Conservation (phyloP, 495 filamentous ascomycete species). For the Daldinia childiae region DNA sequence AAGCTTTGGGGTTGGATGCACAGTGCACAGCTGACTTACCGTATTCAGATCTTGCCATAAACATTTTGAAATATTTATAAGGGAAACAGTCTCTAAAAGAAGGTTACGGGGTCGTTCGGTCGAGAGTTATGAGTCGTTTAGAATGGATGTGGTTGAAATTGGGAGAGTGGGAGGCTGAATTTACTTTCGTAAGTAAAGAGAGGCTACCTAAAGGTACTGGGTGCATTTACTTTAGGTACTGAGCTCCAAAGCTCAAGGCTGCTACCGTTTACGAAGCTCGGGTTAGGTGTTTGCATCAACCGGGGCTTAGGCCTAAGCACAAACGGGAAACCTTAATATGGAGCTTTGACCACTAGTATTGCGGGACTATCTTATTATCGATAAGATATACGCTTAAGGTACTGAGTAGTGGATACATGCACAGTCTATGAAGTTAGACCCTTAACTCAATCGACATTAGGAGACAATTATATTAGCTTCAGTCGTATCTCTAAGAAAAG, state of each 20-base stretch:
- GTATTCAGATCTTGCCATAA: constrained; percentile 99
- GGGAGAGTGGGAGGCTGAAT: constrained; percentile 34
- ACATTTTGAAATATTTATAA: constrained; percentile 74
- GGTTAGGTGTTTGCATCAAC: constrained; percentile 24
- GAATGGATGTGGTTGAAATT: constrained; percentile 9
- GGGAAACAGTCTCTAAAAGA: constrained; percentile 2
- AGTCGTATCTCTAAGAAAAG: no score
- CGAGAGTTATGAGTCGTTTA: constrained; percentile 32
- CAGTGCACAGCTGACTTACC: constrained; percentile 61
- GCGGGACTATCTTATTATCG: not conserved
- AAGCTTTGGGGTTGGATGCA: constrained; percentile 19
- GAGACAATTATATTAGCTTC: no score
- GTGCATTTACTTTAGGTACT: not conserved
- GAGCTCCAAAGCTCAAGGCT: constrained; percentile 50
- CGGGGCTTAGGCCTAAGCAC: not conserved
- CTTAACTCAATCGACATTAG: no score
- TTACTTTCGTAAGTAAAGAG: constrained; percentile 17
- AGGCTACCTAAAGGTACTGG: no score
- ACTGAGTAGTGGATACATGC: not conserved
- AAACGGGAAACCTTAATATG: no score
- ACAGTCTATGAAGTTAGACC: not conserved
- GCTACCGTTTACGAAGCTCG: constrained; percentile 48
- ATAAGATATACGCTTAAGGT: not conserved
- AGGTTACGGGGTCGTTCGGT: constrained; percentile 6
- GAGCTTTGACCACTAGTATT: constrained; percentile 8